Evolutionary conservation across 1,284 basidiomycete species (phyloP).

Genomic region (Cryptococcus hybrid): DNA sequence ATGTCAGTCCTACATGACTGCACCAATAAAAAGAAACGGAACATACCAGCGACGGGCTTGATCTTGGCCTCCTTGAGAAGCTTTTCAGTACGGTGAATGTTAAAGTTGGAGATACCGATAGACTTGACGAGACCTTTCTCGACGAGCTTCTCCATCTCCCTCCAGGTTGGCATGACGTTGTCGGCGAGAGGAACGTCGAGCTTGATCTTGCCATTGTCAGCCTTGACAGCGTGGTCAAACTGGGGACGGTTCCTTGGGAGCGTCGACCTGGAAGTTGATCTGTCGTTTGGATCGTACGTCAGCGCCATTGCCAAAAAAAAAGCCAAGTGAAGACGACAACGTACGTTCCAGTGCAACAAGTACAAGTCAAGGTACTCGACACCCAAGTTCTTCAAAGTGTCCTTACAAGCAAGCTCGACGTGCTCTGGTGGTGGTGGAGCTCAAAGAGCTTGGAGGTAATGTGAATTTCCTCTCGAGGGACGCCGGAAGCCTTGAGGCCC

Average conservation of each 20-base stretch:
- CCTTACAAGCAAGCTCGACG: constrained; percentile 66
- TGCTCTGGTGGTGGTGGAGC: constrained; percentile 57
- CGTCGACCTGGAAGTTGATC: constrained; percentile 46
- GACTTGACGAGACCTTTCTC: constrained; percentile 57
- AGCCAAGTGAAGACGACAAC: constrained; percentile 5
- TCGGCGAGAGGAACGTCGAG: constrained; percentile 64
- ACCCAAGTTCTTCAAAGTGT: constrained; percentile 66
- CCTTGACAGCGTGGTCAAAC: constrained; percentile 37
- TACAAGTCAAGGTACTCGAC: constrained; percentile 76
- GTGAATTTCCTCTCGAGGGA: constrained; percentile 66
- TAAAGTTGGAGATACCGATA: constrained; percentile 69
- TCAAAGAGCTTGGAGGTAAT: constrained; percentile 70
- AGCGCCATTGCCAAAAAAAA: constrained; percentile 14
- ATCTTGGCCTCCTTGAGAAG: constrained; percentile 58
- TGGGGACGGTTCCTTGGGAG: constrained; percentile 33
- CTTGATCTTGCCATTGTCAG: constrained; percentile 51
- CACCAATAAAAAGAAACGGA: not conserved
- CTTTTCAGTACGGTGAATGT: constrained; percentile 67
- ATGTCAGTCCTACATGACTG: not conserved
- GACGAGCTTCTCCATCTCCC: constrained; percentile 56
- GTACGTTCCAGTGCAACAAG: constrained; percentile 72
- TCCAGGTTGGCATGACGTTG: constrained; percentile 66
- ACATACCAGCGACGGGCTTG: constrained; percentile 60
- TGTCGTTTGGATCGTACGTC: constrained; percentile 12
- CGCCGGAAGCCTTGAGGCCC: constrained; percentile 61